Percentiles rank a stretch among this genome's conserved stretches.
Evolutionary conservation across 352 stramenopile species (phyloP).

Genomic region (Pythium aphanidermatum): DNA sequence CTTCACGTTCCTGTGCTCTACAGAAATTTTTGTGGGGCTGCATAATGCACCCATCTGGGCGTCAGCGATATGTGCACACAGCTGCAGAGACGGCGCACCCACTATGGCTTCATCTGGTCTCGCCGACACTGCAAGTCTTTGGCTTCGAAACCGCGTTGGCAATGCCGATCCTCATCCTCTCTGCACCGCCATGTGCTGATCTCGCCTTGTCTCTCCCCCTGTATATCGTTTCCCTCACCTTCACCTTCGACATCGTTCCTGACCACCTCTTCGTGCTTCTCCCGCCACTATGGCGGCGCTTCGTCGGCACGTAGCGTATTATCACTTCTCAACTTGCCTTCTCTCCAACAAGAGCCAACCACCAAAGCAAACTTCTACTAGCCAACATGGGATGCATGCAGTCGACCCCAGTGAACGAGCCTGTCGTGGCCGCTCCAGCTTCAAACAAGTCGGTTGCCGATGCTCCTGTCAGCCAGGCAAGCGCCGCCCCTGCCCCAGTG

Average conservation of each 20-base stretch:
- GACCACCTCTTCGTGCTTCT: conserved; percentile 5
- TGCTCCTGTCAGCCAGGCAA: conserved; percentile 29
- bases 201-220: no score
- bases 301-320: not conserved
- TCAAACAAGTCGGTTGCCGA: conserved; percentile 11
- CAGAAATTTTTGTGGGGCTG: no score
- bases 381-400: conserved; percentile 63
- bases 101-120: no score
- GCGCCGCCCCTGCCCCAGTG: conserved; percentile 9
- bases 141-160: no score
- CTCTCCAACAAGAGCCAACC: conserved; percentile 6
- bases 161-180: no score
- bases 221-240: no score
- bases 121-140: no score
- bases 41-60: no score
- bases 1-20: no score
- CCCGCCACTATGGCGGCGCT: not conserved
- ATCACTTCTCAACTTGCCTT: conserved; percentile 11
- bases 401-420: conserved; percentile 51
- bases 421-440: conserved; percentile 14
- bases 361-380: not conserved
- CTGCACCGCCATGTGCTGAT: no score
- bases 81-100: no score
- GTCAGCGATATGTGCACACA: no score
- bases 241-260: not conserved